phyloP scores from a whole-genome alignment of 345 rosid genomes.

The Clausena lansium region DNA sequence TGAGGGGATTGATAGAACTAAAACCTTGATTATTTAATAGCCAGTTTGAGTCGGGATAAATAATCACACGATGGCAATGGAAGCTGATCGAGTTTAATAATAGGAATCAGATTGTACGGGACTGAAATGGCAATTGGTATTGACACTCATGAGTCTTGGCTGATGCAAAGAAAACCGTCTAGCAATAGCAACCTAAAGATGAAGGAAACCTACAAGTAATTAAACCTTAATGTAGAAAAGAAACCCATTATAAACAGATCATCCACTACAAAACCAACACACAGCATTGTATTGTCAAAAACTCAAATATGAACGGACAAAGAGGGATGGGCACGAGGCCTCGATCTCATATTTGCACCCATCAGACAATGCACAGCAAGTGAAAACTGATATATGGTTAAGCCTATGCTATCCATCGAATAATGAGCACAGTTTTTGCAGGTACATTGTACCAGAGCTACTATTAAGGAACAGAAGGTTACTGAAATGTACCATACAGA shows the following conservation, averaged over 20 bases:
- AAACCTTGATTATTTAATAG: no score
- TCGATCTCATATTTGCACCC: neutral
- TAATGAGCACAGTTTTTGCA: neutral
- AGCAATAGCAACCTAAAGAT: no score
- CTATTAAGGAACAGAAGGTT: neutral
- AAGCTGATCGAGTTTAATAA: neutral
- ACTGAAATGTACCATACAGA: neutral
- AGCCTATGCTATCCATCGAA: neutral
- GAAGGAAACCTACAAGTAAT: neutral
- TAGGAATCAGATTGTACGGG: neutral
- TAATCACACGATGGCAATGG: neutral
- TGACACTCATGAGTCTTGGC: neutral
- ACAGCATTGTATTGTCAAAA: neutral
- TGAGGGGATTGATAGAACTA: no score
- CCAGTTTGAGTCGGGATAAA: no score
- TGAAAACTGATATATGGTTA: neutral
- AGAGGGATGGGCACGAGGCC: neutral
- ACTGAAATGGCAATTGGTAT: no score
- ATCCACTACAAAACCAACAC: neutral
- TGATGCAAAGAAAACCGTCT: no score
- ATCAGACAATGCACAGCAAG: neutral
- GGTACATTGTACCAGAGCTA: neutral
- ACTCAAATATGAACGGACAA: neutral
- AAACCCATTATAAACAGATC: neutral
- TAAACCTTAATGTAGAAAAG: neutral